These are phyloP conservation scores for Neckera pumila DNA, from an alignment of 225 moss, liverwort and hornwort species.

Conservation along the genomic window DNA sequence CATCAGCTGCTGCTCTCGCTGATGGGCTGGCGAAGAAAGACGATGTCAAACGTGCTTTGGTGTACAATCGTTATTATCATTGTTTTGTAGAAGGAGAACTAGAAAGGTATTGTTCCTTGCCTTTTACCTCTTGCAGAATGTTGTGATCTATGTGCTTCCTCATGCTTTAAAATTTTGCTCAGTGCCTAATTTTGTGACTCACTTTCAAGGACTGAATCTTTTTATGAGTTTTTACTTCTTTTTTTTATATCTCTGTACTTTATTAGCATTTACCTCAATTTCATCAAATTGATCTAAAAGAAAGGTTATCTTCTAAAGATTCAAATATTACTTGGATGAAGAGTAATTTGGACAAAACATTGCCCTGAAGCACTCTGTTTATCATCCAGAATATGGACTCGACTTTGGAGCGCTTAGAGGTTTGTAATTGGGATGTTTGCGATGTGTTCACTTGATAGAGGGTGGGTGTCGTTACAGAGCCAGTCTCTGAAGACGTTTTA, in stretches of 20 bases:
- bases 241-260: background rate
- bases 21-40: conserved; percentile 91
- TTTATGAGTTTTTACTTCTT: background rate
- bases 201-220: too few species aligned
- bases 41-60: conserved; percentile 81
- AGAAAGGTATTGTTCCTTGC: conserved; percentile 46
- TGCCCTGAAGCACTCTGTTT: background rate
- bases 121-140: background rate
- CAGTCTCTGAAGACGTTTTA: background rate
- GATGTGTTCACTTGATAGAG: background rate
- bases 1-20: conserved; percentile 75
- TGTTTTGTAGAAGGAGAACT: conserved; percentile 92
- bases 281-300: background rate
- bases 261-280: background rate
- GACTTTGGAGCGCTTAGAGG: background rate
- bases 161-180: background rate
- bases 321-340: background rate
- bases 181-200: background rate
- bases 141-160: background rate
- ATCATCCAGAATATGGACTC: background rate
- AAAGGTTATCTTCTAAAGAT: background rate
- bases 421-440: background rate
- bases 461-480: background rate
- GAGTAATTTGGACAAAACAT: background rate
- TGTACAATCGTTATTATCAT: conserved; percentile 96